Percentiles rank a stretch among this genome's conserved stretches.
These are phyloP conservation scores for Cadophora sp. DNA, from an alignment of 2,329 filamentous ascomycete genomes.

Conservation along the genomic window DNA sequence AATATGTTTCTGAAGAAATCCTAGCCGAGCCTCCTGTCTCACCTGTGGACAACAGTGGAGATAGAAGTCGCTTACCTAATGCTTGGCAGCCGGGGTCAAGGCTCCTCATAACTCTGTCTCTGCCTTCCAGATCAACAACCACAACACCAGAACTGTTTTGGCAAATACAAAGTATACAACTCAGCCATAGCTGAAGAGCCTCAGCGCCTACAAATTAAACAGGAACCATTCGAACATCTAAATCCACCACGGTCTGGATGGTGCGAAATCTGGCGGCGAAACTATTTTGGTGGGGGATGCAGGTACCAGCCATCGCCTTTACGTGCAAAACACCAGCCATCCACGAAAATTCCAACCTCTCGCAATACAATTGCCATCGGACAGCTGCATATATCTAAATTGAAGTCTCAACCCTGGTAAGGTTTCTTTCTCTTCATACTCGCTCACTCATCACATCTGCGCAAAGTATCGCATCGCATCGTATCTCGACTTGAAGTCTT, in stretches of 20 bases:
- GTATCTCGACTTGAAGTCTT: constrained; percentile 19
- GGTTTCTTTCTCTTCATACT: constrained; percentile 28
- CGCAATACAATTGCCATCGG: constrained; percentile 24
- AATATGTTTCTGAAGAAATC: not conserved
- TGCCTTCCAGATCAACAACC: not conserved
- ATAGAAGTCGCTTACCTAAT: not conserved
- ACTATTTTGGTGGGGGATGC: constrained; percentile 22
- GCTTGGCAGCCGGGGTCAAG: not conserved
- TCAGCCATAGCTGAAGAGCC: not conserved
- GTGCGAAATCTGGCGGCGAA: not conserved
- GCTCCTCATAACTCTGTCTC: not conserved
- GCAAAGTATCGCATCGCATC: constrained; percentile 22
- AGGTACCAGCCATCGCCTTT: constrained; percentile 33
- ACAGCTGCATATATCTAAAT: constrained; percentile 35
- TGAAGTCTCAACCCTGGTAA: constrained; percentile 26
- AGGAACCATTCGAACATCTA: not conserved
- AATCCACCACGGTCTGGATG: not conserved
- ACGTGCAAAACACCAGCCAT: constrained; percentile 36
- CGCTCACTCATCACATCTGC: constrained; percentile 21
- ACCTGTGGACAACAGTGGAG: too few species aligned
- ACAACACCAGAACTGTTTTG: not conserved
- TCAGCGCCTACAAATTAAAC: not conserved
- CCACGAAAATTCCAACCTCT: constrained; percentile 37
- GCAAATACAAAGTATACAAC: not conserved
- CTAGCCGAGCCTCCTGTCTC: not conserved